Evolutionary conservation across 768 basidiomycete species (phyloP).

Genomic region (Tephrocybe sp.): DNA sequence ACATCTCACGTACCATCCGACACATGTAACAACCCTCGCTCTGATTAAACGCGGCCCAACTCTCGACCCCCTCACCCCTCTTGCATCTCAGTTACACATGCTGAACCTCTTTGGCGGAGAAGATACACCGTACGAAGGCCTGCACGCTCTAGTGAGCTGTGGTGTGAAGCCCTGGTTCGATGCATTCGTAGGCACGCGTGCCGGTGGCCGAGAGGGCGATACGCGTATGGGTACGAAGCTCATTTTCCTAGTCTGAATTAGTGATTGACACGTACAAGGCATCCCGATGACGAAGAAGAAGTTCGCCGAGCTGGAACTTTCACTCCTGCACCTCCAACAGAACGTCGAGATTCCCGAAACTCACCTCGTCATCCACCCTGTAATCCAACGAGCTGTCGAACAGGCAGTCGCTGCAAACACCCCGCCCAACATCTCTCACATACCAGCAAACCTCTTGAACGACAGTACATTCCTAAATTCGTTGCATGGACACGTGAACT

Average conservation of each 20-base stretch:
- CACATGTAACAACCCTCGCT: slow-evolving; percentile 83
- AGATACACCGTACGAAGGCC: slow-evolving; percentile 90
- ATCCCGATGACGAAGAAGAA: slow-evolving; percentile 99
- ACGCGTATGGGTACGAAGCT: slow-evolving; percentile 69
- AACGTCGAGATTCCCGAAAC: slow-evolving; percentile 99
- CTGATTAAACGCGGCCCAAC: slow-evolving; percentile 90
- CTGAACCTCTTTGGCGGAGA: slow-evolving; percentile 89
- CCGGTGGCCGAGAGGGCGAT: slow-evolving; percentile 71
- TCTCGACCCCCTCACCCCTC: slow-evolving; percentile 77
- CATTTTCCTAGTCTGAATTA: background rate
- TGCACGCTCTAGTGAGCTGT: slow-evolving; percentile 92
- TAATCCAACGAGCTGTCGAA: slow-evolving; percentile 86
- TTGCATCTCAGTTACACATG: slow-evolving; percentile 87
- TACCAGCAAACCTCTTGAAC: slow-evolving; percentile 70
- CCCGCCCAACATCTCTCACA: slow-evolving; percentile 75
- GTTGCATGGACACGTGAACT: slow-evolving; percentile 90
- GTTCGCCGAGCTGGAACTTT: slow-evolving; percentile 96
- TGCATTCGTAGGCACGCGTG: slow-evolving; percentile 88
- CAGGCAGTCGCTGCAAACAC: slow-evolving; percentile 54
- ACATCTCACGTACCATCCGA: slow-evolving; percentile 76
- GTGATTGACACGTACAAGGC: slow-evolving; percentile 34
- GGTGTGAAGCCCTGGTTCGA: slow-evolving; percentile 99
- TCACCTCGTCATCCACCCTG: slow-evolving; percentile 87
- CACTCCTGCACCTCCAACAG: slow-evolving; percentile 92
- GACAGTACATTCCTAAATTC: slow-evolving; percentile 93